Evolutionary conservation across 169 alveolate genomes (phyloP), one percentile per base, ranked within the genome.

Genomic region (Eimeria falciformis): DNA sequence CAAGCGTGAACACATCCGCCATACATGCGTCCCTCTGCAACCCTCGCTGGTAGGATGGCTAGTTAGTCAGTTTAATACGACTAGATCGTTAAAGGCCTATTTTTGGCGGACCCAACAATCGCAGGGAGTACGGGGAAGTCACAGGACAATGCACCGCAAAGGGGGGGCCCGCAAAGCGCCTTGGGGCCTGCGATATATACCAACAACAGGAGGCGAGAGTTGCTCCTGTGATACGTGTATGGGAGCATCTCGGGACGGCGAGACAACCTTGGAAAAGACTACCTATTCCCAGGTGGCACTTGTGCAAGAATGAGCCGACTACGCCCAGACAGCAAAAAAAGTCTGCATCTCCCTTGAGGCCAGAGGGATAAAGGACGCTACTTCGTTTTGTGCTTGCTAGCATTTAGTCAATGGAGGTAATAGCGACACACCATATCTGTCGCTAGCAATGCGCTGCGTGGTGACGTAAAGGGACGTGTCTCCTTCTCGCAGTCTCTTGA

Each of bases 371-470:
- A n/a, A n/a, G n/a, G n/a, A n/a, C n/a, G n/a, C n/a, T n/a, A n/a
- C n/a, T n/a, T n/a, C n/a, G n/a, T n/a, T n/a, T n/a, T n/a, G n/a
- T n/a, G n/a, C n/a, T n/a, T n/a, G n/a, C n/a, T n/a, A n/a, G n/a
- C n/a, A n/a, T n/a, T n/a, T n/a, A n/a, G n/a, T n/a, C n/a, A n/a
- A n/a, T n/a, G n/a, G n/a, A n/a, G n/a, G 79, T 25, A 23, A 27
- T 29, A 58, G 21, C 0, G 0, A n/a, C 91, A 21, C 58, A 86
- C 92, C 92, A 43, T 69, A 65, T 40, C 65, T 65, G 40, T 46
- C 55, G n/a, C 78, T 77, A n/a, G 83, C 53, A 0, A 86, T 50
- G 46, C 85, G 85, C 75, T 86, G 92, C 5, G 92, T 86, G 45
- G 85, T 86, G 53, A 86, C 73, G 73, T 86, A 86, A 25, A 86